A percentile compares a stretch with the other conserved stretches of the same genome.
Conservation (phyloP, 1,284 basidiomycete species). For the Omphalotus olearius region DNA sequence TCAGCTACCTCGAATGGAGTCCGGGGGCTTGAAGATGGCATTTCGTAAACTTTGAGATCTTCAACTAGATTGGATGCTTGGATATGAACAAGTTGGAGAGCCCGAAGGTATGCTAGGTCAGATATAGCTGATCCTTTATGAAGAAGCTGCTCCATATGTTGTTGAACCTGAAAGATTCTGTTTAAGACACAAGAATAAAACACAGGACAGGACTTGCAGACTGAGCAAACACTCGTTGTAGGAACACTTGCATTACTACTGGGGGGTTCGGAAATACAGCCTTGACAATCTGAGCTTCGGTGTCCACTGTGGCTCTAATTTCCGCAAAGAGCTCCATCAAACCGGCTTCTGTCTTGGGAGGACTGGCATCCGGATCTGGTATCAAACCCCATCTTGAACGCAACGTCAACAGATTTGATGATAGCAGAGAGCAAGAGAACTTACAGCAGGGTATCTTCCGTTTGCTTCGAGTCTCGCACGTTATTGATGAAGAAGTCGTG, state of each 20-base stretch:
- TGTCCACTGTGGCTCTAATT: constrained; percentile 87
- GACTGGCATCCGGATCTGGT: constrained; percentile 73
- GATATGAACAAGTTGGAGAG: constrained; percentile 85
- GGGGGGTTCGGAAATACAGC: constrained; percentile 97
- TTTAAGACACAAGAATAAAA: constrained; percentile 1
- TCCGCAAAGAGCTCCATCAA: constrained; percentile 81
- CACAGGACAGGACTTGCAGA: constrained; percentile 54
- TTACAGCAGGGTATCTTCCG: constrained; percentile 60
- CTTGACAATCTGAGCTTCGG: constrained; percentile 97
- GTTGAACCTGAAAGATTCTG: constrained; percentile 70
- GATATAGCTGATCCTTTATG: constrained; percentile 72
- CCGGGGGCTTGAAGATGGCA: constrained; percentile 61
- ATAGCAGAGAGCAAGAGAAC: constrained; percentile 23
- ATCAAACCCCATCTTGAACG: constrained; percentile 72
- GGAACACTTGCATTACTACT: constrained; percentile 98
- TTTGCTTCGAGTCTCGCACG: constrained; percentile 56
- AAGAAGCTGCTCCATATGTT: constrained; percentile 87
- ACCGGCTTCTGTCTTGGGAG: constrained; percentile 82
- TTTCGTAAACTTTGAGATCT: constrained; percentile 90
- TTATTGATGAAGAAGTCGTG: constrained; percentile 99
- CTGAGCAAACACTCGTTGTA: constrained; percentile 97
- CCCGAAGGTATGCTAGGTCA: constrained; percentile 87
- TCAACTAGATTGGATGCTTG: constrained; percentile 82
- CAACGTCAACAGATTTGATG: constrained; percentile 11
- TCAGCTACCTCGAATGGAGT: constrained; percentile 59